These are phyloP conservation scores for Omphalotus guepiniiformis DNA, from an alignment of 768 basidiomycete species.

Conservation along the genomic window DNA sequence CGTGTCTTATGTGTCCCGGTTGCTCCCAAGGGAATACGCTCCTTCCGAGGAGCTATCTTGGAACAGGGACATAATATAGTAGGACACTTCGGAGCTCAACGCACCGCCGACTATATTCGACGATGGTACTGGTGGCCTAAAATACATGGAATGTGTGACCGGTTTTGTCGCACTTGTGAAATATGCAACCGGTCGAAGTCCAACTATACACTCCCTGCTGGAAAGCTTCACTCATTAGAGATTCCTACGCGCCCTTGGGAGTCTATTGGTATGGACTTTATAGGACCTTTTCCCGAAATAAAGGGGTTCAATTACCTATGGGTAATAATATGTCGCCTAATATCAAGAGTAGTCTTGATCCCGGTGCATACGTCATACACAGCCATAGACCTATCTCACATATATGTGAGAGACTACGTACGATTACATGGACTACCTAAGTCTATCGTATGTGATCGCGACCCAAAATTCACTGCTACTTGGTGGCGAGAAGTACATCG, in stretches of 20 bases:
- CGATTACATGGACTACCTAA: constrained; percentile 17
- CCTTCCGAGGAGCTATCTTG: background rate
- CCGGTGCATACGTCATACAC: constrained; percentile 7
- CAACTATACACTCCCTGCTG: constrained; percentile 7
- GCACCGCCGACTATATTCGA: constrained; percentile 23
- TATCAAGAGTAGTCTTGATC: constrained; percentile 15
- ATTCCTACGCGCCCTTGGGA: constrained; percentile 18
- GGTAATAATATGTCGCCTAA: constrained; percentile 17
- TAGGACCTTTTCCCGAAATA: constrained; percentile 22
- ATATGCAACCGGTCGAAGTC: constrained; percentile 14
- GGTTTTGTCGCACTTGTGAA: constrained; percentile 12
- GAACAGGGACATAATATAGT: constrained; percentile 9
- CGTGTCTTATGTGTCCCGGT: constrained; percentile 2
- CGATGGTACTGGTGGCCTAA: constrained; percentile 17
- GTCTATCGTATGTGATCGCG: constrained; percentile 20
- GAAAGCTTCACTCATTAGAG: constrained; percentile 14
- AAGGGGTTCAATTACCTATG: constrained; percentile 16
- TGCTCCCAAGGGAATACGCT: background rate
- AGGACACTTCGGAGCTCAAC: constrained; percentile 21
- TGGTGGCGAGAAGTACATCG: constrained; percentile 24
- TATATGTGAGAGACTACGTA: constrained; percentile 14
- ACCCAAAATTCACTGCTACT: constrained; percentile 20
- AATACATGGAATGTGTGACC: background rate
- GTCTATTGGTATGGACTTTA: constrained; percentile 22
- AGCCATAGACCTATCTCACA: constrained; percentile 8